Evolutionary conservation across 2,329 filamentous ascomycete species (phyloP).

Genomic region (Diplodia seriata): DNA sequence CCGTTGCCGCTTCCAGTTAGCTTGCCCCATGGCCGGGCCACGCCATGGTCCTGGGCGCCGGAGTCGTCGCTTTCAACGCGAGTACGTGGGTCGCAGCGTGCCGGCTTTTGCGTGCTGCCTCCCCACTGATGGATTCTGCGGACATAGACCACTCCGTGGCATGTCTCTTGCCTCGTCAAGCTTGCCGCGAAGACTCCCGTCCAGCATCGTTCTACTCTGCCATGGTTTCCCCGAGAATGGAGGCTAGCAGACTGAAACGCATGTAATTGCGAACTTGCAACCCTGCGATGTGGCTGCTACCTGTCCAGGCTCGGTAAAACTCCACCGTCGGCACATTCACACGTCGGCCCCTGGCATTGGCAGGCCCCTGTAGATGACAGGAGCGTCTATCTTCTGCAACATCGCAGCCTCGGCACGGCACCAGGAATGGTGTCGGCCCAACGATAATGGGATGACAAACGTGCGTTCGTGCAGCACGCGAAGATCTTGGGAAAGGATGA

Average conservation of each 20-base stretch:
- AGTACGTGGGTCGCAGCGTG: constrained; percentile 4
- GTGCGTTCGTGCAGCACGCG: constrained; percentile 16
- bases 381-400: constrained; percentile 4
- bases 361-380: neutral
- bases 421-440: constrained; percentile 10
- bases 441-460: neutral
- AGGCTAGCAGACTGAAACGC: constrained; percentile 3
- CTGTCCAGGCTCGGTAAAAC: constrained; percentile 10
- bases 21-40: neutral
- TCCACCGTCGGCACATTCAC: neutral
- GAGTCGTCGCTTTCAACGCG: neutral
- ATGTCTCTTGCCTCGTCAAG: constrained; percentile 1
- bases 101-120: constrained; percentile 18
- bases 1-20: constrained; percentile 7
- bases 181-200: neutral
- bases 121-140: constrained; percentile 20
- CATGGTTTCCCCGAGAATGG: constrained; percentile 18
- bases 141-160: neutral
- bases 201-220: neutral
- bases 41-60: constrained; percentile 5
- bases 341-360: constrained; percentile 9
- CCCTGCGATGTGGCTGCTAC: constrained; percentile 1
- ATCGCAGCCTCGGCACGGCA: constrained; percentile 19
- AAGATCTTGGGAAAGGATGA: constrained; percentile 13
- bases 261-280: constrained; percentile 8